Base-by-base conservation (phyloP, 2,329 filamentous ascomycete species). In the Pestalotiopsis sp. region DNA sequence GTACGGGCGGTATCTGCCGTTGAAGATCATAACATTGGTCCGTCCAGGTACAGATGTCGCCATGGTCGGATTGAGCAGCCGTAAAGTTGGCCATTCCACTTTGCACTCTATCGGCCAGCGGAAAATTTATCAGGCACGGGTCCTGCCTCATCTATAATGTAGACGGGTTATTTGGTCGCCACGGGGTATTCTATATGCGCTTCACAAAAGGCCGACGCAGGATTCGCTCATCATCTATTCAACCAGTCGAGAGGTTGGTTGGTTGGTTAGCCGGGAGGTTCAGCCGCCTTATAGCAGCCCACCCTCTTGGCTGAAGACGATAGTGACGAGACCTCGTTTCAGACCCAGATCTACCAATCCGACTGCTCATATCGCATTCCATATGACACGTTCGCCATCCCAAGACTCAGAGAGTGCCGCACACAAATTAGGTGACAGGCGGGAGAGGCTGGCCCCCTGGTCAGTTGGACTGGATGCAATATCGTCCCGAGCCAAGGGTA, bases 401-500 rank as follows among this genome's bases (percentile, higher is more conserved):
- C 17, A 58, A 13, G 23, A n/a, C 7, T 11, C 12, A 12, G 23
- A 39, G 56, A n/a, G 23, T 58, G 57, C 66, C 66, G 45, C 66
- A 67, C 27, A 36, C 57, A 61, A 11, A 38, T 6, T 14, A 52
- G 45, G 36, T 45, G 20, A 67, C 58, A 27, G 36, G 27, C 20
- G 45, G 39, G 38, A 17, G 9, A 20, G 31, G 12, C 45, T 52
- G 45, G 39, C 12, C 45, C 39, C 58, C 66, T 62, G 36, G 36
- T 25, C n/a, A 17, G 39, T 63, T 67, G 61, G 57, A 52, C 58
- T 67, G 23, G 62, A 63, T 49, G 66, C 58, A 23, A 61, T 56
- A 63, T 58, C 38, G 36, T 63, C 57, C 66, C 57, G 58, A 36
- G 52, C 23, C 57, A 27, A 58, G 49, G 64, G 64, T 20, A 36